phyloP scores from a whole-genome alignment of 257 asterid genomes.

The Salvia rosmarinus region DNA sequence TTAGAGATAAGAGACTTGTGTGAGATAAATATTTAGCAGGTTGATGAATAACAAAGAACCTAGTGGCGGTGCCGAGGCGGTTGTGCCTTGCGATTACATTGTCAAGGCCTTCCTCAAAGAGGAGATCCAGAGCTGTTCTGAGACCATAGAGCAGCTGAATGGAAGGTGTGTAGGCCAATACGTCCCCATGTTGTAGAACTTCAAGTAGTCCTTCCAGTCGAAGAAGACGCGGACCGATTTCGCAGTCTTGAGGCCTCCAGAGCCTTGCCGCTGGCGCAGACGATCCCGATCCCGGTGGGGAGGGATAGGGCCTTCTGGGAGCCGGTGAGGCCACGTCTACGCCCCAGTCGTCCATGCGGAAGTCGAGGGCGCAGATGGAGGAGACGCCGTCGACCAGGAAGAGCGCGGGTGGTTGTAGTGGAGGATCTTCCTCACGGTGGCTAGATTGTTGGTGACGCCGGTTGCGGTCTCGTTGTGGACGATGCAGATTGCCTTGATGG shows the following conservation, averaged over 20 bases:
- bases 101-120: conserved; percentile 97
- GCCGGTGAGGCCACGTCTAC: conserved; percentile 95
- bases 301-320: conserved; percentile 98
- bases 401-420: conserved; percentile 92
- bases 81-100: conserved; percentile 80
- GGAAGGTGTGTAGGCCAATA: conserved; percentile 99
- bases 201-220: conserved; percentile 94
- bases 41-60: conserved; percentile 48
- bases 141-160: conserved; percentile 93
- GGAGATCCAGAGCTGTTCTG: conserved; percentile 83
- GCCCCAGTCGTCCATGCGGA: conserved; percentile 99
- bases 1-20: no score
- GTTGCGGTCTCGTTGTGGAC: conserved; percentile 99
- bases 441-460: conserved; percentile 97
- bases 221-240: conserved; percentile 93
- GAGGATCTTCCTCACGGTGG: conserved; percentile 82
- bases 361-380: conserved; percentile 96
- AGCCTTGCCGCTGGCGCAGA: conserved; percentile 96
- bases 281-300: conserved; percentile 93
- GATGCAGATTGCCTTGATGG: conserved; percentile 94
- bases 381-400: conserved; percentile 95
- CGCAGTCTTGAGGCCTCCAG: conserved; percentile 87
- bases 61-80: conserved; percentile 92
- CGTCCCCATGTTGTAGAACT: conserved; percentile 87
- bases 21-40: no score